These are phyloP conservation scores for Mycena galopus DNA, from an alignment of 768 basidiomycete species.

Conservation along the genomic window DNA sequence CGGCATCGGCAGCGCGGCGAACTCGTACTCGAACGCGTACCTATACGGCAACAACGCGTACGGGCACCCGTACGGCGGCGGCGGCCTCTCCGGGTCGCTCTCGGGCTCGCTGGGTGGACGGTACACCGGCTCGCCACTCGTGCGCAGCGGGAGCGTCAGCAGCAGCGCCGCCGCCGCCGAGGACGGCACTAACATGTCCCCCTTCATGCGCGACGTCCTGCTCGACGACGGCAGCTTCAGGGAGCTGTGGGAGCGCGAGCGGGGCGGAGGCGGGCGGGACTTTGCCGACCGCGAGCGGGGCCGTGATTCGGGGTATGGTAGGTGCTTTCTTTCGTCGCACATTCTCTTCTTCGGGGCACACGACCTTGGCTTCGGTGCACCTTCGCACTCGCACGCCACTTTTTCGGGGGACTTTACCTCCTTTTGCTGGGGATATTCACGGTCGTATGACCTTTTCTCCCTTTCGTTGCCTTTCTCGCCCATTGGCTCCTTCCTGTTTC, in stretches of 20 bases:
- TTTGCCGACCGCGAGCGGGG: slow-evolving; percentile 47
- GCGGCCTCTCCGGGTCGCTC: not conserved
- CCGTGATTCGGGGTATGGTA: not conserved
- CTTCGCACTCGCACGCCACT: too few species aligned
- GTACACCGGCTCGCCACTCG: not conserved
- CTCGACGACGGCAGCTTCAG: slow-evolving; percentile 75
- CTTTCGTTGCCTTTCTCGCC: too few species aligned
- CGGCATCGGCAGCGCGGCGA: slow-evolving; percentile 14
- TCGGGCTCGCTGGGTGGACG: not conserved
- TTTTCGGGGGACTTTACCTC: too few species aligned
- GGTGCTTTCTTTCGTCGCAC: not conserved
- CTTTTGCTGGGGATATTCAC: not conserved
- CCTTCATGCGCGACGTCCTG: slow-evolving; percentile 87
- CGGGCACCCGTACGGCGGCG: slow-evolving; percentile 1
- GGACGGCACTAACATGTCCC: slow-evolving; percentile 78
- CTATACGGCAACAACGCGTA: slow-evolving; percentile 30
- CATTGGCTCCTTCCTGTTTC: too few species aligned
- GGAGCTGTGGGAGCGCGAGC: slow-evolving; percentile 76
- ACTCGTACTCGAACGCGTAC: slow-evolving; percentile 19
- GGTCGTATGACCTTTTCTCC: too few species aligned
- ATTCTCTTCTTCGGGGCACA: not conserved
- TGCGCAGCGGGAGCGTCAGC: slow-evolving; percentile 43
- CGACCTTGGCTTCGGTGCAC: too few species aligned
- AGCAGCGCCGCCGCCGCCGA: slow-evolving; percentile 47
- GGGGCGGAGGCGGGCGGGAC: not conserved